These are phyloP conservation scores for Agrocybe pediades DNA, from an alignment of 768 basidiomycete genomes.

Conservation along the genomic window DNA sequence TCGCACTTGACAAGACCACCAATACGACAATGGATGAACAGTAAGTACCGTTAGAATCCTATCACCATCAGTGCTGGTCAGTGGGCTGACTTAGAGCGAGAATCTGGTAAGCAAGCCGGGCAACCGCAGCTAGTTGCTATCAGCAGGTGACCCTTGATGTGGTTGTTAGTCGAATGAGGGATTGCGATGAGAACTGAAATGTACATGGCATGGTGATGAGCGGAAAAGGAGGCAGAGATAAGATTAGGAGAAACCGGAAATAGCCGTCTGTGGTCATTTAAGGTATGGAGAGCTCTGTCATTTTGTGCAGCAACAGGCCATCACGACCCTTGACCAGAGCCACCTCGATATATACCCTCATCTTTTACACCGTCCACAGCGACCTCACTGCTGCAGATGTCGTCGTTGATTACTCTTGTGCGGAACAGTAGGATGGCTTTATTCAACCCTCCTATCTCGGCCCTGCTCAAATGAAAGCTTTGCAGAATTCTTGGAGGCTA, in stretches of 20 bases:
- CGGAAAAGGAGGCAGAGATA: conserved; percentile 4
- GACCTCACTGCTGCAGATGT: conserved; percentile 26
- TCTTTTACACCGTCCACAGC: conserved; percentile 5
- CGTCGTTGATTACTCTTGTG: conserved; percentile 44
- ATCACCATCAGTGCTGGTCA: too few species aligned
- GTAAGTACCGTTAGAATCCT: too few species aligned
- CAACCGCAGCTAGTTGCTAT: too few species aligned
- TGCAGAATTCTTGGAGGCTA: conserved; percentile 83
- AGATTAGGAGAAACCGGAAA: conserved; percentile 11
- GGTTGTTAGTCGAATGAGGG: too few species aligned
- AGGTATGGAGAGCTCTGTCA: neutral
- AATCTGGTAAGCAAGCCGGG: too few species aligned
- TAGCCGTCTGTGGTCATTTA: conserved; percentile 6
- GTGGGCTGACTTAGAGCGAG: too few species aligned
- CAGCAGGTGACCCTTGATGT: too few species aligned
- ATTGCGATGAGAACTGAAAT: too few species aligned
- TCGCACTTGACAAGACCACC: too few species aligned
- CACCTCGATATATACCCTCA: conserved; percentile 6
- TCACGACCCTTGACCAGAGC: conserved; percentile 1
- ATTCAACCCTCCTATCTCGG: neutral
- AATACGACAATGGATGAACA: too few species aligned
- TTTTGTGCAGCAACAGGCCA: neutral
- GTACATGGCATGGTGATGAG: neutral
- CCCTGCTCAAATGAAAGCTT: conserved; percentile 1
- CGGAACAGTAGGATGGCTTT: conserved; percentile 38